Conservation (phyloP, 2,329 filamentous ascomycete species). For the Colletotrichum endophyticum region DNA sequence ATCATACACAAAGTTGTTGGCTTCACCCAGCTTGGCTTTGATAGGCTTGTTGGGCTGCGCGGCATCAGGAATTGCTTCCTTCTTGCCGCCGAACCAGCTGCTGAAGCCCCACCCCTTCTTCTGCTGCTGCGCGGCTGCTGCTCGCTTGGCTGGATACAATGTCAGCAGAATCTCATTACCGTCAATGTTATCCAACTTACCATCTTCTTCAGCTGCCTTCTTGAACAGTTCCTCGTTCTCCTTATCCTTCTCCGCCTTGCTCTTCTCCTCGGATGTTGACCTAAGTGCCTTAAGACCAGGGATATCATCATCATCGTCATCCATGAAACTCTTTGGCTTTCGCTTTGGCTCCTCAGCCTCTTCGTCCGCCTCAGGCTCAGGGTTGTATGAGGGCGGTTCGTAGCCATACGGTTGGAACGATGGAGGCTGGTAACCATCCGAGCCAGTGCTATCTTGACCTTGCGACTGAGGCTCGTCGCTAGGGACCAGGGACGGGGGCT, state of each 20-base stretch:
- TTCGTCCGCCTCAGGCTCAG: slow-evolving; percentile 52
- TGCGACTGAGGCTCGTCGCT: slow-evolving; percentile 31
- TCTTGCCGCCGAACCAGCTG: slow-evolving; percentile 83
- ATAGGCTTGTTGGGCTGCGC: slow-evolving; percentile 67
- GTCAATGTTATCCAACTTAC: slow-evolving; percentile 43
- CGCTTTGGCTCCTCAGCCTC: slow-evolving; percentile 59
- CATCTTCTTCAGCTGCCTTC: slow-evolving; percentile 79
- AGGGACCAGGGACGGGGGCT: slow-evolving; percentile 46
- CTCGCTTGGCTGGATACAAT: slow-evolving; percentile 60
- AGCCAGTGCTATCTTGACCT: slow-evolving; percentile 33
- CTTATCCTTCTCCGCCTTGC: slow-evolving; percentile 71
- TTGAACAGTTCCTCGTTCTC: slow-evolving; percentile 87
- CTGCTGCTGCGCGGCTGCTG: slow-evolving; percentile 47
- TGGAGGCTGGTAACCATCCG: slow-evolving; percentile 63
- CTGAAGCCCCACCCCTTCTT: slow-evolving; percentile 82
- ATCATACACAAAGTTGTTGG: slow-evolving; percentile 92
- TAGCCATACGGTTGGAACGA: slow-evolving; percentile 65
- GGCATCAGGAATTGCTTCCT: slow-evolving; percentile 53
- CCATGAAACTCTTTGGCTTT: slow-evolving; percentile 81
- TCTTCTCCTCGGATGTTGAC: slow-evolving; percentile 57
- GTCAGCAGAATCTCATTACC: slow-evolving; percentile 18
- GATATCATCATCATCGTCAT: slow-evolving; percentile 79
- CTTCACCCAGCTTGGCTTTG: slow-evolving; percentile 90
- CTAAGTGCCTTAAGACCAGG: slow-evolving; percentile 45
- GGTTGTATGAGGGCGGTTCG: slow-evolving; percentile 63